Base-by-base conservation (phyloP, 169 alveolate genomes). In the Miamiensis avidus region DNA sequence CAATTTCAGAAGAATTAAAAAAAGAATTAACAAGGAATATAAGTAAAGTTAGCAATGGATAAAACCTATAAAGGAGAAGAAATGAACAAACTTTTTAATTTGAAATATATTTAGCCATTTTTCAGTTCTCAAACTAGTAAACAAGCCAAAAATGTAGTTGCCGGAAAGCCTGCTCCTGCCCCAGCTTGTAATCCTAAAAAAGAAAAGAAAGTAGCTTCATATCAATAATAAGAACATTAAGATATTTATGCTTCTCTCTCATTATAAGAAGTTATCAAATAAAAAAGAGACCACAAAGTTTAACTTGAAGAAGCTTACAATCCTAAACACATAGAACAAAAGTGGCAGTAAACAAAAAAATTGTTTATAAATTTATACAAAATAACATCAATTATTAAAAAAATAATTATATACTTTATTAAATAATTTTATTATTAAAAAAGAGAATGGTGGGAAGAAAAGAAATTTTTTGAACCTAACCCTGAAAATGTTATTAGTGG, bases 401-500 rank as follows among this genome's bases (percentile, higher is more conserved):
- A 11, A 49, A 11, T 49, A 49, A 49, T 77, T 33, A 30, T 4
- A 77, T 31, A 33, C 29, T 11, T 77, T 77, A 11, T 77, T 31
- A 28, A 77, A 11, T 31, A 30, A 15, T 77, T 31, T n/a, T 30
- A 15, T 33, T 31, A 29, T 77, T 11, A 15, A 11, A 31, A 11
- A 11, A 49, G 69, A 49, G 4, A 49, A 49, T 49, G 69, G 69
- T 86, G 90, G 90, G 90, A 86, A 76, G 32, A 28, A 1, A 81
- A 86, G 29, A 79, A 81, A 27, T 86, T 74, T 33, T 86, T 86
- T 82, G 84, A 86, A 49, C 84, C 98, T 32, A 85, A 91, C 79
- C 91, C 94, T 26, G 88, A 94, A 78, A 95, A 92, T 30, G 97
- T 97, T 29, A 31, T 86, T 49, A 89, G 84, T 84, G 92, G 95